Conservation (phyloP, 2,329 filamentous ascomycete species). For the Pseudophaeomoniella oleicola region DNA sequence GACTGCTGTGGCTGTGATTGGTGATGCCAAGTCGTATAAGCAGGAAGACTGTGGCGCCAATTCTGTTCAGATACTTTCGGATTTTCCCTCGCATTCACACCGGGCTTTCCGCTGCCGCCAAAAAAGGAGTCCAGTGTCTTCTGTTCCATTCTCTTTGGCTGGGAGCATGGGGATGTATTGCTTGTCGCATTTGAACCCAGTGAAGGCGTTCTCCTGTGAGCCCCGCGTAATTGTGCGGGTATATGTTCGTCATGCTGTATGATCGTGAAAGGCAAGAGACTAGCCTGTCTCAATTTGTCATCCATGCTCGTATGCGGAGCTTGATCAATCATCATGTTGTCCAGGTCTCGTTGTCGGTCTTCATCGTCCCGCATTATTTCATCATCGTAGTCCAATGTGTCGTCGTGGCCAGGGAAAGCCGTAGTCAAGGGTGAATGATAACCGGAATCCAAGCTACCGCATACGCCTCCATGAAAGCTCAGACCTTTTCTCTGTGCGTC, state of each 20-base stretch:
- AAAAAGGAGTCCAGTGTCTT: not conserved
- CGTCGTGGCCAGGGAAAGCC: no score
- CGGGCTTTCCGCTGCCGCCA: not conserved
- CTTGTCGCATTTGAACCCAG: not conserved
- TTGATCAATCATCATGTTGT: not conserved
- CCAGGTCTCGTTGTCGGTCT: not conserved
- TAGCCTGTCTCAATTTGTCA: not conserved
- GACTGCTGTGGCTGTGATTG: no score
- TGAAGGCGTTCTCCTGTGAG: not conserved
- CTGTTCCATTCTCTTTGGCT: not conserved
- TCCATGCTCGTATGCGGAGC: not conserved
- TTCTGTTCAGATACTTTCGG: no score
- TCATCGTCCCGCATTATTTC: not conserved
- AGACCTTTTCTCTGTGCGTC: constrained; percentile 7
- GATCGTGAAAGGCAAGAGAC: no score
- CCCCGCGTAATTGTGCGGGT: not conserved
- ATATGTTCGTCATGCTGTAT: no score
- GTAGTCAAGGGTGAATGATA: no score
- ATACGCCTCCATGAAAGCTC: no score
- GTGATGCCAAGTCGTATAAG: no score
- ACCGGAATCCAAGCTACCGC: no score
- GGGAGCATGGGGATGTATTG: not conserved
- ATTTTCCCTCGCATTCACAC: no score
- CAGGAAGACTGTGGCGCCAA: no score
- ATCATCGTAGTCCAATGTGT: no score